Base-by-base conservation (phyloP, 2,329 filamentous ascomycete species). In the Tothia fuscella region DNA sequence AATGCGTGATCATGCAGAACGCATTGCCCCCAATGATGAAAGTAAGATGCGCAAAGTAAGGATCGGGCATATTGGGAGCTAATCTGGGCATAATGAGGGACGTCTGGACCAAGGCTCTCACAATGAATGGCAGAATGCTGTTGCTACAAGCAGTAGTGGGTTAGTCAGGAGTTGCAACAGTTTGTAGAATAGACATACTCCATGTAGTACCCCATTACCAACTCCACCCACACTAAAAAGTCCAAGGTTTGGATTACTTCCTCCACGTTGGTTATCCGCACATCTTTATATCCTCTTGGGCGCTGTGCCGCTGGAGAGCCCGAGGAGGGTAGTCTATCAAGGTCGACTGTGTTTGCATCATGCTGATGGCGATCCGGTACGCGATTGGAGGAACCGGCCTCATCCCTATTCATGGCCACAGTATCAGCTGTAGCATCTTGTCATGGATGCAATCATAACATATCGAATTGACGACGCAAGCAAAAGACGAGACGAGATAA, bases 171-270 rank as follows among this genome's bases (percentile, higher is more conserved):
- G 14, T 10, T 12, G 9, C 10, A 33, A 10, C 21, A 12, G n/a
- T 22, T 31, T 29, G 43, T 40, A 22, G 42, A 42, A 25, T 12
- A 9, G 9, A 52, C 70, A 51, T 64, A 78, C 74, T 80, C 76
- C 58, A 78, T 67, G 55, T 79, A 74, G 56, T 80, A 80, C 45
- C 78, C 57, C 6, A 68, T 65, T 28, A 74, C 73, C 45, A 80
- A 60, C 60, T 80, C 64, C 54, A 74, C 70, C 58, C 76, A 79
- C 43, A 77, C 67, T 36, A 76, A 52, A 49, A 74, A 66, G 51
- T 80, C 76, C 32, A 79, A 56, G 50, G 70, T 67, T 43, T 68
- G 65, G 46, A 78, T 62, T 38, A 78, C 54, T 41, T 72, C 66
- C 49, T 76, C 70, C 30, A 79, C 65, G 48, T n/a, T n/a, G n/a